A percentile compares a stretch with the other conserved stretches of the same genome.
These are phyloP conservation scores for Serendipita sp. DNA, from an alignment of 1,284 basidiomycete species.

Conservation along the genomic window DNA sequence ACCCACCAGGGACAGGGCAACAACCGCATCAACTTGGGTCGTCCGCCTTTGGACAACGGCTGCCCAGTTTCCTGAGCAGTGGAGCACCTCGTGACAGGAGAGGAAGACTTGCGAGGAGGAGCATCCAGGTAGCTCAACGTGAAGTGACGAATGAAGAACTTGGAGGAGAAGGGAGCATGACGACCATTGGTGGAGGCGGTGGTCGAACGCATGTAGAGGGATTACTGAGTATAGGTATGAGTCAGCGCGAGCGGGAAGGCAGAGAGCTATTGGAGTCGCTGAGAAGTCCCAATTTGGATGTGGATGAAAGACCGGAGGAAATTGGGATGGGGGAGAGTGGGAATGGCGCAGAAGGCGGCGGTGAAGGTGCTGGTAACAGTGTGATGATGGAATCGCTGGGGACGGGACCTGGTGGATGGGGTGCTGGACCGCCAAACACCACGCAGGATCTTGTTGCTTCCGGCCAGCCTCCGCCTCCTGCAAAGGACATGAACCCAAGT, in stretches of 20 bases:
- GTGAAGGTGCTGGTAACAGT: no score
- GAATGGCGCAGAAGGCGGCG: background rate
- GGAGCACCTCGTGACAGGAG: conserved; percentile 59
- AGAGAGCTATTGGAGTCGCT: background rate
- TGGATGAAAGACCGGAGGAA: background rate
- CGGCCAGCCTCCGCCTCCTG: background rate
- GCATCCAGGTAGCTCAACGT: background rate
- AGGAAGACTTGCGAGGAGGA: conserved; percentile 47
- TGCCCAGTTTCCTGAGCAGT: conserved; percentile 55
- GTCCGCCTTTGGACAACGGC: conserved; percentile 23
- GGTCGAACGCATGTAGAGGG: background rate
- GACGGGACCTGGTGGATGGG: conserved; percentile 5
- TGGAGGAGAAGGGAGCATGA: background rate
- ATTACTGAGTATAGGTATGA: background rate
- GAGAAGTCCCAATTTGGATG: background rate
- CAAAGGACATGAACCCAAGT: background rate
- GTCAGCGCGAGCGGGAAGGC: background rate
- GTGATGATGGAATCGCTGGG: background rate
- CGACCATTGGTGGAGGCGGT: background rate
- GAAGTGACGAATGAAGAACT: background rate
- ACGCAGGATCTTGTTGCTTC: background rate
- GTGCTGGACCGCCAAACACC: background rate
- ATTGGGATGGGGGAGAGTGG: background rate
- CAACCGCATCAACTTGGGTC: conserved; percentile 21
- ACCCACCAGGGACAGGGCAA: conserved; percentile 18